Conservation (phyloP, 177 flowering plant genomes). For the Vitis hybrid region DNA sequence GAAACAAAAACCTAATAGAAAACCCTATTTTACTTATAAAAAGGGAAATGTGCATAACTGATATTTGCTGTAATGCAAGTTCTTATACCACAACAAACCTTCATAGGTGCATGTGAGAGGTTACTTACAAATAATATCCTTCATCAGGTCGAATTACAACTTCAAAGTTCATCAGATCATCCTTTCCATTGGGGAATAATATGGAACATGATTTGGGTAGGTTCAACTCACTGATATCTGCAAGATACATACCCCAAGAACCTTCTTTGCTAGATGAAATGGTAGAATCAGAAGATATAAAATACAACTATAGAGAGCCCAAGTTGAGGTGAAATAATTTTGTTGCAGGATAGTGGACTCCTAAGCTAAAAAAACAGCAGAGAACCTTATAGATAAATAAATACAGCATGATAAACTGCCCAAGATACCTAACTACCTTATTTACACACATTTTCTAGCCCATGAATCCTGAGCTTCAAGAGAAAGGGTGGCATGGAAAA, state of each 20-base stretch:
- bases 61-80: too few species aligned
- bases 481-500: too few species aligned
- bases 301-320: too few species aligned
- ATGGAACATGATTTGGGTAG: slow-evolving; percentile 67
- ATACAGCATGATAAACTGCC: too few species aligned
- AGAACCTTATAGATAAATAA: too few species aligned
- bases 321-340: background rate
- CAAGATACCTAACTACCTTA: too few species aligned
- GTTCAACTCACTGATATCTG: slow-evolving; percentile 80
- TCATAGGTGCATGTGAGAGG: background rate
- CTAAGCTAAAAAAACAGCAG: too few species aligned
- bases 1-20: background rate
- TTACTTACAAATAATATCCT: slow-evolving; percentile 75
- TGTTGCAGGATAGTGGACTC: too few species aligned
- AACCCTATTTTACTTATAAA: background rate
- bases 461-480: too few species aligned
- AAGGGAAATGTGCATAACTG: too few species aligned
- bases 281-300: background rate
- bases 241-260: slow-evolving; percentile 6
- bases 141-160: slow-evolving; percentile 83
- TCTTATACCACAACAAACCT: too few species aligned
- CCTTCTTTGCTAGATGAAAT: background rate
- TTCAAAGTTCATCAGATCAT: slow-evolving; percentile 92
- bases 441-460: too few species aligned
- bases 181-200: slow-evolving; percentile 77